phyloP scores from a whole-genome alignment of 2,329 filamentous ascomycete genomes.

The Graphilbum fragrans region DNA sequence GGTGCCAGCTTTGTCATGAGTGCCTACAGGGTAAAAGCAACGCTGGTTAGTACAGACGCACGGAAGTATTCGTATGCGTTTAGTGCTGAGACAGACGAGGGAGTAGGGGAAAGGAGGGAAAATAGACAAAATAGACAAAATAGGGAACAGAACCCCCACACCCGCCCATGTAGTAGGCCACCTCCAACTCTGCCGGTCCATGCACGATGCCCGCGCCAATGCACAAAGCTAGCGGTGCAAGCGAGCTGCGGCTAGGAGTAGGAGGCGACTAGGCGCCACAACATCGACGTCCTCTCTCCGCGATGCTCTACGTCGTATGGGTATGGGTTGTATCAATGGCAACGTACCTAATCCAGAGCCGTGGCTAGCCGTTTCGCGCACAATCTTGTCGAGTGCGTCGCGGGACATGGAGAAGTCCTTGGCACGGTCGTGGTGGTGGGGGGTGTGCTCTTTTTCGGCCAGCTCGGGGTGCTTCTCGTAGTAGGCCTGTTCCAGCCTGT shows the following conservation, averaged over 20 bases:
- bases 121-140: background rate
- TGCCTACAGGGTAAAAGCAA: constrained; percentile 38
- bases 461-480: constrained; percentile 85
- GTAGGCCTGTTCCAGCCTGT: constrained; percentile 84
- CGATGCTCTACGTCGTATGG: no score
- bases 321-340: background rate
- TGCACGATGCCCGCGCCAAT: no score
- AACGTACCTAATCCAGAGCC: constrained; percentile 38
- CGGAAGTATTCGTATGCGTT: background rate
- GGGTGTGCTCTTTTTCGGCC: constrained; percentile 58
- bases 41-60: constrained; percentile 16
- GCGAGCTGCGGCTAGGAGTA: no score
- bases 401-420: constrained; percentile 77
- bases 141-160: background rate
- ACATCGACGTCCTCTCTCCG: no score
- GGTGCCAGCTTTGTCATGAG: constrained; percentile 52
- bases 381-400: constrained; percentile 81
- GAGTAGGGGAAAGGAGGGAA: background rate
- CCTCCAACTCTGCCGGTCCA: no score
- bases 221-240: no score
- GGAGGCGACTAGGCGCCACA: no score
- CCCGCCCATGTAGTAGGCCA: background rate
- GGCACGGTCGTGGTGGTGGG: constrained; percentile 40
- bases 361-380: constrained; percentile 54
- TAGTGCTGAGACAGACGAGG: background rate